A percentile compares a stretch with the other conserved stretches of the same genome.
These are phyloP conservation scores for Diplotaxis tenuifolia DNA, from an alignment of 345 rosid genomes.

Conservation along the genomic window DNA sequence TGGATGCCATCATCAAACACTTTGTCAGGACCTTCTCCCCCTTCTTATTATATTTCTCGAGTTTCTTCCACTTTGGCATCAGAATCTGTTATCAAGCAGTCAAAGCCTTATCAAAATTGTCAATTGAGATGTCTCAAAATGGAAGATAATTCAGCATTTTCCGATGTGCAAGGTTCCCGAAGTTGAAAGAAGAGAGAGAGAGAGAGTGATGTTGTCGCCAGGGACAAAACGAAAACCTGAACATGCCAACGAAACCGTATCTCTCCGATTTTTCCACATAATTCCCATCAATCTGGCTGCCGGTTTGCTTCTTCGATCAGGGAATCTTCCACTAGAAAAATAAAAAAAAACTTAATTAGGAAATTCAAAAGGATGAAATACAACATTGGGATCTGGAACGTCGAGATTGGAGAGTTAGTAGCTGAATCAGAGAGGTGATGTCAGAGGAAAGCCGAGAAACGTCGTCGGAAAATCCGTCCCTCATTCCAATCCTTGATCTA, in stretches of 20 bases:
- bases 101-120: constrained; percentile 45
- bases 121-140: constrained; percentile 40
- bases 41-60: too few relatives aligned
- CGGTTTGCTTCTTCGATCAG: constrained; percentile 59
- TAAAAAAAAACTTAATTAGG: not conserved
- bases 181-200: constrained; percentile 44
- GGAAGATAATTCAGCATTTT: constrained; percentile 49
- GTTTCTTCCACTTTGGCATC: too few relatives aligned
- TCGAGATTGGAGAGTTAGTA: constrained; percentile 50
- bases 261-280: constrained; percentile 95
- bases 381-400: constrained; percentile 41
- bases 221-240: too few relatives aligned
- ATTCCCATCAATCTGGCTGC: constrained; percentile 84
- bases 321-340: constrained; percentile 56
- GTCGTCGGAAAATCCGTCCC: constrained; percentile 71
- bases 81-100: constrained; percentile 48
- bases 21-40: too few relatives aligned
- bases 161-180: constrained; percentile 54
- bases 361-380: not conserved
- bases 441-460: constrained; percentile 63
- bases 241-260: constrained; percentile 71
- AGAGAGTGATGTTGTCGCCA: not conserved
- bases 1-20: constrained; percentile 88
- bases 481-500: constrained; percentile 37
- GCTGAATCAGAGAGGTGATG: constrained; percentile 57